Evolutionary conservation across 495 filamentous ascomycete species (phyloP).

Genomic region (Venustampulla echinocandica): DNA sequence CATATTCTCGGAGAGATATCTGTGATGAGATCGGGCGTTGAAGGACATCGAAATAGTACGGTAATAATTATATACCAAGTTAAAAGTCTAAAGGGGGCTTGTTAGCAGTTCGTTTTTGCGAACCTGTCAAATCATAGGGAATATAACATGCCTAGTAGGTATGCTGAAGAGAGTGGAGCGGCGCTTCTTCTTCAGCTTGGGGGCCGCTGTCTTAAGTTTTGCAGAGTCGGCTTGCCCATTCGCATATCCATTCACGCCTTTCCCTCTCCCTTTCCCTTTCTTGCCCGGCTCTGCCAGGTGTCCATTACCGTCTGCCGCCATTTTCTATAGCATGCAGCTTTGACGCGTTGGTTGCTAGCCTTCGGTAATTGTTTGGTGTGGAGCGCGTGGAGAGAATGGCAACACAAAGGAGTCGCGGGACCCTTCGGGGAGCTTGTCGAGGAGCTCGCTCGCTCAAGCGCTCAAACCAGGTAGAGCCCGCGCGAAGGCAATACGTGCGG

Average conservation of each 20-base stretch:
- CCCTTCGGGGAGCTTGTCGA: conserved; percentile 1
- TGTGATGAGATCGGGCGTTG: conserved; percentile 53
- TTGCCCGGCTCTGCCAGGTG: conserved; percentile 11
- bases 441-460: not conserved
- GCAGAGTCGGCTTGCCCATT: conserved; percentile 20
- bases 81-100: conserved; percentile 57
- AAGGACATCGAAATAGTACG: conserved; percentile 74
- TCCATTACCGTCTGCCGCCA: conserved; percentile 20
- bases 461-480: not conserved
- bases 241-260: conserved; percentile 13
- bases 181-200: conserved; percentile 23
- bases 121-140: conserved; percentile 1
- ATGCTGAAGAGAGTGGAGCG: conserved; percentile 45
- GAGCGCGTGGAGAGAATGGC: no score
- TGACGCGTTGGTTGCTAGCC: no score
- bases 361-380: no score
- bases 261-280: conserved; percentile 5
- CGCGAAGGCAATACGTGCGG: not conserved
- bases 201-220: conserved; percentile 6
- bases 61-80: conserved; percentile 83
- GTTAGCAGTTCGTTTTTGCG: conserved; percentile 5
- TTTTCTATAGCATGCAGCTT: conserved; percentile 19
- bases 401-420: no score
- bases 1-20: conserved; percentile 71
- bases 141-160: conserved; percentile 49